Evolutionary conservation across 176 grass and related monocot species (phyloP).

Genomic region (sorghum (Sorghum bicolor)): Sorghum_bicolor_NCBIv3 NC_012870.2:3912001-3912500

Average conservation of each 20-base stretch:
- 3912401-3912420: background rate
- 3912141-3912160: background rate
- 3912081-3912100: conserved; percentile 91
- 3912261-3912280: background rate
- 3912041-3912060: conserved; percentile 84
- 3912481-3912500: too few relatives aligned
- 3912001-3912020: conserved; percentile 79
- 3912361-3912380: background rate
- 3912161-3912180: background rate
- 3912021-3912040: conserved; percentile 75
- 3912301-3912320: background rate
- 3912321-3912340: too few relatives aligned
- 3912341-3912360: background rate
- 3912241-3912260: background rate
- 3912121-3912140: conserved; percentile 77
- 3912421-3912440: background rate
- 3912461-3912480: too few relatives aligned
- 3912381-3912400: background rate
- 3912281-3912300: background rate
- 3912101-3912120: conserved; percentile 68
- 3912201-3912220: background rate
- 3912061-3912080: conserved; percentile 85
- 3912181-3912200: background rate
- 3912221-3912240: conserved; percentile 18
- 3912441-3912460: too few relatives aligned